phyloP scores from a whole-genome alignment of 108 stramenopile genomes.

The Pseudonitzschia multiseries region DNA sequence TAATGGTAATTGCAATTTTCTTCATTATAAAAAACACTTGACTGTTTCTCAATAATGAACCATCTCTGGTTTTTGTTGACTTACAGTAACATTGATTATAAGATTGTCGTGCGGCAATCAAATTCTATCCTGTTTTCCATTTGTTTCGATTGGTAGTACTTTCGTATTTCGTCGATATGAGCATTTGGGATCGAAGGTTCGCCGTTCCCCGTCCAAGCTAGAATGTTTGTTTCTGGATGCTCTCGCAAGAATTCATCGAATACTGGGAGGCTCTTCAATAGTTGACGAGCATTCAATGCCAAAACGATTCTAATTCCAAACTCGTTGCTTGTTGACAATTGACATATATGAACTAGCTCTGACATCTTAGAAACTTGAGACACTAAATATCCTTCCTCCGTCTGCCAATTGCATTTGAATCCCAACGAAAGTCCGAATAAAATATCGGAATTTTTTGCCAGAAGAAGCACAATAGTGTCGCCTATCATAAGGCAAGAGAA shows the following conservation, averaged over 20 bases:
- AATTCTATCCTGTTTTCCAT: constrained; percentile 12
- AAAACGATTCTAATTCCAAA: constrained; percentile 26
- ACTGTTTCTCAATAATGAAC: too few relatives aligned
- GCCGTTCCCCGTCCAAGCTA: constrained; percentile 56
- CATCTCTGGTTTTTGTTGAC: background rate
- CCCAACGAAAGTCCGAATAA: constrained; percentile 45
- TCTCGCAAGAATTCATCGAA: constrained; percentile 39
- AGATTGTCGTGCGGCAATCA: constrained; percentile 1
- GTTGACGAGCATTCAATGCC: constrained; percentile 54
- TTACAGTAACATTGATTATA: too few relatives aligned
- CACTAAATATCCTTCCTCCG: constrained; percentile 19
- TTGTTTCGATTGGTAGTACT: constrained; percentile 9
- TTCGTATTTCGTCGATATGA: background rate
- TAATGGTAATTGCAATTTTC: too few relatives aligned
- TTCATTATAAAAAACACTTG: too few relatives aligned
- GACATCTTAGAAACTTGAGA: constrained; percentile 36
- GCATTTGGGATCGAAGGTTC: constrained; percentile 42
- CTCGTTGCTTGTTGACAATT: background rate
- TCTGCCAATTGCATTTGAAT: constrained; percentile 29
- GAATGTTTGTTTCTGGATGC: constrained; percentile 33
- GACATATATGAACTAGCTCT: constrained; percentile 20
- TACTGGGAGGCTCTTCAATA: constrained; percentile 22
- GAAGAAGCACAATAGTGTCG: too few relatives aligned
- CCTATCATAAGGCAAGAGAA: too few relatives aligned
- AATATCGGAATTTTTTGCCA: background rate